These are phyloP conservation scores for Hippophae rhamnoides DNA, from an alignment of 306 rosid species.

Conservation along the genomic window DNA sequence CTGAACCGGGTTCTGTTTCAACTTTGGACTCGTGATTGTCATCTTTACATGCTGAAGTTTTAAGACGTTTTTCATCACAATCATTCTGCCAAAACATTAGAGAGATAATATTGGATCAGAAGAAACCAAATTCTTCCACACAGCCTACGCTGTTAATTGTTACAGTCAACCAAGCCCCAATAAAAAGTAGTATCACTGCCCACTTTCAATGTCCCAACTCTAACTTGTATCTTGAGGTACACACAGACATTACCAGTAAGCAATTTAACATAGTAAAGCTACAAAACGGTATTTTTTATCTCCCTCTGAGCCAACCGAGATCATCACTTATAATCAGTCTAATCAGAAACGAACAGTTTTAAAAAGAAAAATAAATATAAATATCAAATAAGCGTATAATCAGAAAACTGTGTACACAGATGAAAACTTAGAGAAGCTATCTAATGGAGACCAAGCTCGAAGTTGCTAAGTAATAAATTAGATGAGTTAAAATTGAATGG, in stretches of 20 bases:
- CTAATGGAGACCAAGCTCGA: background rate
- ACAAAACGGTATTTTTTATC: background rate
- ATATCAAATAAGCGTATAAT: too few relatives aligned
- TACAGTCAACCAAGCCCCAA: too few relatives aligned
- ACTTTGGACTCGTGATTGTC: constrained; percentile 44
- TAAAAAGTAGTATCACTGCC: too few relatives aligned
- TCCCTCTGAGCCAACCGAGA: background rate
- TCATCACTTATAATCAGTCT: too few relatives aligned
- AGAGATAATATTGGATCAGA: constrained; percentile 1
- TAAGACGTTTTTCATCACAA: constrained; percentile 49
- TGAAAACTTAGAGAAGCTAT: background rate
- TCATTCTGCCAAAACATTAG: constrained; percentile 34
- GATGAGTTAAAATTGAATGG: background rate
- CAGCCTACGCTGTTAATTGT: background rate
- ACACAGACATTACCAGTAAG: background rate
- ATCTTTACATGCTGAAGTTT: constrained; percentile 29
- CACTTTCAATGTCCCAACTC: too few relatives aligned
- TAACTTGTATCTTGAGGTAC: background rate
- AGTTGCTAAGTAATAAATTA: background rate
- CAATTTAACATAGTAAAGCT: background rate
- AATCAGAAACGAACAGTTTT: too few relatives aligned
- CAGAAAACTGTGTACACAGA: too few relatives aligned
- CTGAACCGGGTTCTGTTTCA: constrained; percentile 59
- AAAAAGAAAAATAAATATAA: too few relatives aligned
- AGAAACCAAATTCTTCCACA: background rate